Percentiles rank a stretch among this genome's conserved stretches.
phyloP scores from a whole-genome alignment of 345 rosid species.

The Diplotaxis tenuifolia region DNA sequence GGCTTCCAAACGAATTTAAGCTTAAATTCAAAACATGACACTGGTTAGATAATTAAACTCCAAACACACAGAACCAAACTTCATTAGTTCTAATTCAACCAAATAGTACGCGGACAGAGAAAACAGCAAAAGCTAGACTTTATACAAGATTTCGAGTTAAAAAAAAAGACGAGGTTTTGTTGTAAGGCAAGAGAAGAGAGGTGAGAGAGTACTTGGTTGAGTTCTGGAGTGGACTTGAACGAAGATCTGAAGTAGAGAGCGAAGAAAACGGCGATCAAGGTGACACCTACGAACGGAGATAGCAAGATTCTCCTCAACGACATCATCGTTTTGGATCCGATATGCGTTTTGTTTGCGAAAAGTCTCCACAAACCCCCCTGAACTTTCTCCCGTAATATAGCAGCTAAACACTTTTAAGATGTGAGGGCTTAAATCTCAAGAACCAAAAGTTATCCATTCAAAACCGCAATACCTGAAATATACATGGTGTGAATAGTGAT shows the following conservation, averaged over 20 bases:
- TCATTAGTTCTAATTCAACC: neutral
- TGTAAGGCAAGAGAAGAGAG: neutral
- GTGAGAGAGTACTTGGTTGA: conserved; percentile 40
- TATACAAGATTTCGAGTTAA: neutral
- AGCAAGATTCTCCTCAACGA: conserved; percentile 25
- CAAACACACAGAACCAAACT: neutral
- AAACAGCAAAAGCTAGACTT: neutral
- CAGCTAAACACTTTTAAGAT: neutral
- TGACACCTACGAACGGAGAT: conserved; percentile 44
- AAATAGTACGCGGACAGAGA: neutral
- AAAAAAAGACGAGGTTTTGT: neutral
- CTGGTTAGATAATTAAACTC: neutral
- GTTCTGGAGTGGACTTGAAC: conserved; percentile 30
- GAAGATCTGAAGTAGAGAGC: conserved; percentile 50
- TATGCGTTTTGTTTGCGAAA: neutral
- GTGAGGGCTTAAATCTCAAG: neutral
- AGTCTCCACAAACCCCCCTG: neutral
- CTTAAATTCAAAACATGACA: neutral
- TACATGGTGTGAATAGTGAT: neutral
- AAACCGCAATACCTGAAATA: neutral
- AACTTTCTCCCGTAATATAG: neutral
- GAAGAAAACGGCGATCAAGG: conserved; percentile 45
- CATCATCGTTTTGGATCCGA: conserved; percentile 31
- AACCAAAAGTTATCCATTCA: neutral
- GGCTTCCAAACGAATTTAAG: neutral